These are phyloP conservation scores for Nicotiana tomentosiformis DNA, from an alignment of 257 asterid species.

Conservation along the genomic window DNA sequence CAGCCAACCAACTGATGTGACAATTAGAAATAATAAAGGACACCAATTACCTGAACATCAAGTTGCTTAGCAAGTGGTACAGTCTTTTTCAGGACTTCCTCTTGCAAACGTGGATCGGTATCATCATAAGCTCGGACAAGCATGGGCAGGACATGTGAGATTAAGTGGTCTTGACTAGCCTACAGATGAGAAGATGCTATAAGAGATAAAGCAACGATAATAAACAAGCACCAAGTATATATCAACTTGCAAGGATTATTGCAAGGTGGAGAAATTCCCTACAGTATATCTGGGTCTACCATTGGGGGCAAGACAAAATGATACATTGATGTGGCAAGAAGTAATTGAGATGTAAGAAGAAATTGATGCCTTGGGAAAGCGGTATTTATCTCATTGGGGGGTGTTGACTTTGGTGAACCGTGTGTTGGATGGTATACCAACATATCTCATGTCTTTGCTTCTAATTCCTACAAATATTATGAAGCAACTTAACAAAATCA, in stretches of 20 bases:
- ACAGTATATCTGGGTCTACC: background rate
- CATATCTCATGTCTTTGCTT: background rate
- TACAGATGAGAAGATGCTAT: constrained; percentile 27
- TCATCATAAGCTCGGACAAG: constrained; percentile 96
- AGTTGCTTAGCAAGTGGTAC: constrained; percentile 71
- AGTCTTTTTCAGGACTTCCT: constrained; percentile 89
- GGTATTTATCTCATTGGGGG: background rate
- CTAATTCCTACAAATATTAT: background rate
- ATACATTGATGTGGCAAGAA: background rate
- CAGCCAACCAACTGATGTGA: background rate
- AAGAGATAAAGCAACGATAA: constrained; percentile 10
- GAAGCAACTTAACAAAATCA: background rate
- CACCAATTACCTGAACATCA: constrained; percentile 68
- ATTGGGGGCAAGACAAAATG: background rate
- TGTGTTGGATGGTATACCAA: background rate
- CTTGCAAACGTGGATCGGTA: constrained; percentile 94
- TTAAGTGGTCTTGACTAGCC: constrained; percentile 88
- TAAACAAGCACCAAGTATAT: constrained; percentile 14
- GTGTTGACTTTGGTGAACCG: background rate
- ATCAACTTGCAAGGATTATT: background rate
- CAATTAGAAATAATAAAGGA: background rate
- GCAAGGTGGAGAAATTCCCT: background rate
- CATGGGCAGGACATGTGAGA: constrained; percentile 84
- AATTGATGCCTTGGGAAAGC: background rate
- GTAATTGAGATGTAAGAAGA: background rate